Conservation (phyloP, 208 protist genomes). For the Trichomonas vaginalis region DNA sequence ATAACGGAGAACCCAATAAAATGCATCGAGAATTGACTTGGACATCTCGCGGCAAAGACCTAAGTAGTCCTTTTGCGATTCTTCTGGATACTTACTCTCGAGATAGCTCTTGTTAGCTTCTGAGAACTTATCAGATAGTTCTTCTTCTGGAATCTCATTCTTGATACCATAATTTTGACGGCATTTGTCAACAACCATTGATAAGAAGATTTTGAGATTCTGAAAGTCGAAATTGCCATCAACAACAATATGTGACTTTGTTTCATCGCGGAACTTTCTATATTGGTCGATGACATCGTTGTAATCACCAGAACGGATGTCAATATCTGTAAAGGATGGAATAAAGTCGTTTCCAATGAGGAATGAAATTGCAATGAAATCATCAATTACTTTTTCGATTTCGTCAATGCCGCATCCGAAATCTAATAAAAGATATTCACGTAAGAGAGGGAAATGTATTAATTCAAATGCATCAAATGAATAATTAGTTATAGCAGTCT, state of each 20-base stretch:
- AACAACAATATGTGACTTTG: neutral
- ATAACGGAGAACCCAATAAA: constrained; percentile 93
- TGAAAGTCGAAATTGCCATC: neutral
- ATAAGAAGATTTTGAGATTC: neutral
- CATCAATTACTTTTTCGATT: constrained; percentile 34
- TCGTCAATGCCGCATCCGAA: neutral
- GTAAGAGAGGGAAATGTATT: neutral
- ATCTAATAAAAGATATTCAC: constrained; percentile 6
- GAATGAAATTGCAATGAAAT: constrained; percentile 51
- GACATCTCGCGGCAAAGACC: neutral
- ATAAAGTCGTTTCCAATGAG: constrained; percentile 97
- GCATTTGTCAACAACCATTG: neutral
- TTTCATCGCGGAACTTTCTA: neutral
- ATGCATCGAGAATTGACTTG: constrained; percentile 68
- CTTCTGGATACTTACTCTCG: neutral
- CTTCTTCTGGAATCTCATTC: neutral
- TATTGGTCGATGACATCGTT: neutral
- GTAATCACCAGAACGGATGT: constrained; percentile 68
- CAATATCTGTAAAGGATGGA: constrained; percentile 69
- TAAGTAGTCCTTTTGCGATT: neutral
- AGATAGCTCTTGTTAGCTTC: neutral
- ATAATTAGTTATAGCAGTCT: neutral
- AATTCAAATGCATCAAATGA: constrained; percentile 10
- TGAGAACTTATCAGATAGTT: neutral
- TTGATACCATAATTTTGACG: neutral